Conservation (phyloP, 305 asterid species). For the Fraxinus sp. region DNA sequence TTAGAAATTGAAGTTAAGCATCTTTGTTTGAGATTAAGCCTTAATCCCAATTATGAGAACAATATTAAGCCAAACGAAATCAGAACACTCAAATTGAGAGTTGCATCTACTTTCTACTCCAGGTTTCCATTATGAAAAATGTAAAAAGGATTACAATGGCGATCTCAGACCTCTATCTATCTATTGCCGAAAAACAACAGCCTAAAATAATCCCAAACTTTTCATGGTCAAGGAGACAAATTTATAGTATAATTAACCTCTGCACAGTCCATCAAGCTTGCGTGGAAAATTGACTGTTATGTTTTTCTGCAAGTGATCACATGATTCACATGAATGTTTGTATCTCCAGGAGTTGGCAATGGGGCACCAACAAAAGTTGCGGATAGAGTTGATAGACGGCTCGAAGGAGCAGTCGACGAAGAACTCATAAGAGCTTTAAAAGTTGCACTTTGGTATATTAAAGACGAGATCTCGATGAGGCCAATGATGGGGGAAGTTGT, state of each 20-base stretch:
- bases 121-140: background rate
- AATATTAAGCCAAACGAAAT: background rate
- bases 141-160: background rate
- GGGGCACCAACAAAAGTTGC: slow-evolving; percentile 58
- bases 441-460: slow-evolving; percentile 86
- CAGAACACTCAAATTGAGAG: background rate
- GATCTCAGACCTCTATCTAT: background rate
- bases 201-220: background rate
- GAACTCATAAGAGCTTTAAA: slow-evolving; percentile 47
- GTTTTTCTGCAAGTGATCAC: background rate
- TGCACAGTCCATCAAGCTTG: background rate
- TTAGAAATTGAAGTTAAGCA: background rate
- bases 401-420: slow-evolving; percentile 56
- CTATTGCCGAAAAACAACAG: background rate
- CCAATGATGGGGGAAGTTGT: slow-evolving; percentile 89
- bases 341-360: slow-evolving; percentile 51
- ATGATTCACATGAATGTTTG: background rate
- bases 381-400: slow-evolving; percentile 42
- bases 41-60: background rate
- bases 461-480: slow-evolving; percentile 66
- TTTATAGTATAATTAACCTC: background rate
- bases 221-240: background rate
- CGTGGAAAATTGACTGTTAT: background rate
- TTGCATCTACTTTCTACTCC: background rate
- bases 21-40: background rate